Base-by-base conservation (phyloP, 2,329 filamentous ascomycete genomes). In the Alternaria brassicicola region DNA sequence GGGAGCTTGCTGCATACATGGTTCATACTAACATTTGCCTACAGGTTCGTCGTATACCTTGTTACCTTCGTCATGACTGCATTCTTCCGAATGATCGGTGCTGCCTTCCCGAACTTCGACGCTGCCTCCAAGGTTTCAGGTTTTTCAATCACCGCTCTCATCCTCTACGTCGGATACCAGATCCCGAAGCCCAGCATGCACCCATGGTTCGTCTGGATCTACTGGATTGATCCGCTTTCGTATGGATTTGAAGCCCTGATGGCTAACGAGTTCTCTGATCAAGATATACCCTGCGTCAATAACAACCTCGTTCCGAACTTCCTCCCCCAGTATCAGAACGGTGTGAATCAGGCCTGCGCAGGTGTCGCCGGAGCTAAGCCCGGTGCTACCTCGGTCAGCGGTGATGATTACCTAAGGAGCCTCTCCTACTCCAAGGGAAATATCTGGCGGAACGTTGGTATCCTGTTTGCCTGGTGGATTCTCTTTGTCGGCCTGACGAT, bases 201-300 rank as follows among this genome's bases (percentile, higher is more conserved):
- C 59, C 81, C 81, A 0, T 85, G 83, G 83, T 81, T 85, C 43
- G 79, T 78, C 12, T 78, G 46, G 73, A 72, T 65, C 67, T 93
- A 89, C 75, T 95, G 91, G 74, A 81, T 94, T 26, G 87, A 94
- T 59, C 91, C 91, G 1, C 81, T 96, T 1, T 85, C 85, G 0
- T 96, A 95, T 62, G 86, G 86, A 0, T 96, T 95, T 68, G 91
- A 96, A 74, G 81, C 86, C 0, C 80, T 95, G 19, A 87, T 93
- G 82, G 85, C 90, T 57, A 95, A 95, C 74, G 96, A 78, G 42
- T 75, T 69, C 0, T 86, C 69, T 12, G 66, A 57, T 31, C 78
- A 50, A 9, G 46, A 68, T 2, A 81, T 87, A 17, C 76, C 79
- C 1, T 87, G 85, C 56, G 81, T 81, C 3, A 79, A 77, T 2